Percentiles rank a stretch among this genome's conserved stretches.
These are phyloP conservation scores for Myochromella boudieri DNA, from an alignment of 768 basidiomycete genomes.

Conservation along the genomic window DNA sequence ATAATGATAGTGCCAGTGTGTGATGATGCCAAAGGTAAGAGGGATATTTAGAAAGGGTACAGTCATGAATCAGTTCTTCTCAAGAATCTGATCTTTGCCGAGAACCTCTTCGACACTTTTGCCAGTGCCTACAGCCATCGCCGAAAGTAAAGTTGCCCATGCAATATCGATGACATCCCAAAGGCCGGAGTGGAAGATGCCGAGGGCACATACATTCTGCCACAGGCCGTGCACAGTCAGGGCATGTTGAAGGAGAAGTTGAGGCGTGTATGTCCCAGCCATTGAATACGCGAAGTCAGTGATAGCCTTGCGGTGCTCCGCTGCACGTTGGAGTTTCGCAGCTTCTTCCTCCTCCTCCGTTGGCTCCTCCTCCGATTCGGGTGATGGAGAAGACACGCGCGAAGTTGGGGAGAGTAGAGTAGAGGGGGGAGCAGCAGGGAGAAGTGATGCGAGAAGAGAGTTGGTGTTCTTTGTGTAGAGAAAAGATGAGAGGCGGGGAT, in stretches of 20 bases:
- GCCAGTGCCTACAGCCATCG: conserved; percentile 52
- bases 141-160: conserved; percentile 67
- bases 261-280: conserved; percentile 40
- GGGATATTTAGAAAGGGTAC: too few species aligned
- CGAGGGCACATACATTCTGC: conserved; percentile 71
- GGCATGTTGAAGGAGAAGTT: conserved; percentile 44
- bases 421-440: conserved; percentile 35
- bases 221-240: conserved; percentile 69
- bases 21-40: too few species aligned
- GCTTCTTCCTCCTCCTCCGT: neutral
- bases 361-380: neutral
- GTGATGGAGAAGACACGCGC: neutral
- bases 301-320: conserved; percentile 12
- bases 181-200: conserved; percentile 60
- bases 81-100: neutral
- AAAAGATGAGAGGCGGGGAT: conserved; percentile 58
- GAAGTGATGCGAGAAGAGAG: conserved; percentile 51
- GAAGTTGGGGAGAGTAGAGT: conserved; percentile 26
- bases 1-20: neutral
- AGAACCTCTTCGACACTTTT: conserved; percentile 22
- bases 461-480: conserved; percentile 62
- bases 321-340: neutral
- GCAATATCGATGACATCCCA: conserved; percentile 68
- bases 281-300: conserved; percentile 31
- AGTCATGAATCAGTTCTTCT: too few species aligned